phyloP scores from a whole-genome alignment of 495 filamentous ascomycete species.

The Trichocladium uniseriatum region DNA sequence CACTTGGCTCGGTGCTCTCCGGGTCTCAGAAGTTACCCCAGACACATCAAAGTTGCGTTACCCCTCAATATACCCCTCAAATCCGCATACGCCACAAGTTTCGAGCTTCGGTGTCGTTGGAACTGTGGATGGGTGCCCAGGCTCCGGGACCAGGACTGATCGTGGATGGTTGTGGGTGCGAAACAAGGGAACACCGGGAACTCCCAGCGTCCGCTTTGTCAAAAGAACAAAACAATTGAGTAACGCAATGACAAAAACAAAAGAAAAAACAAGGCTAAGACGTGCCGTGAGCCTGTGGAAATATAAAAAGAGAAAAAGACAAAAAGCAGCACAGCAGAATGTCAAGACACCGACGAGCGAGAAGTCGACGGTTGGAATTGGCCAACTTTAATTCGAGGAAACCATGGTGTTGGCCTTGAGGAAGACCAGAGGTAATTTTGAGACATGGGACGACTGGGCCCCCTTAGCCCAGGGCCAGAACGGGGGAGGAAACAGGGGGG shows the following conservation, averaged over 20 bases:
- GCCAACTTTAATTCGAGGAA: constrained; percentile 1
- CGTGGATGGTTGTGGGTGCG: background rate
- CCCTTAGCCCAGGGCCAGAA: background rate
- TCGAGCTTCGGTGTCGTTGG: background rate
- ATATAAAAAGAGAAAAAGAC: background rate
- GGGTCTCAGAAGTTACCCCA: background rate
- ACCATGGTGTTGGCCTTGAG: too few relatives aligned
- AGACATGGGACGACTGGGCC: background rate
- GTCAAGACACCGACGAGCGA: background rate
- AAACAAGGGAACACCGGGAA: background rate
- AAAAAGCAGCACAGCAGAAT: background rate
- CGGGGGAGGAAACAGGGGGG: background rate
- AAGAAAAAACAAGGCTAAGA: background rate
- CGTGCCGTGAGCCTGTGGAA: background rate
- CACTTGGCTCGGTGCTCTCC: background rate
- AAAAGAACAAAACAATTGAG: background rate
- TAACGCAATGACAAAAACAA: too few relatives aligned
- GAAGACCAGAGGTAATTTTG: constrained; percentile 1
- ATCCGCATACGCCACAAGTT: background rate
- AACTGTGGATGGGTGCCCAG: background rate
- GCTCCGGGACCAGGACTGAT: background rate
- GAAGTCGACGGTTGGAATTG: background rate
- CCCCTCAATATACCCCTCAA: background rate
- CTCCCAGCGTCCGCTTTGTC: background rate
- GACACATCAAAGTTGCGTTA: background rate